phyloP scores from a whole-genome alignment of 352 stramenopile genomes.

The Phytophthora hybrid region DNA sequence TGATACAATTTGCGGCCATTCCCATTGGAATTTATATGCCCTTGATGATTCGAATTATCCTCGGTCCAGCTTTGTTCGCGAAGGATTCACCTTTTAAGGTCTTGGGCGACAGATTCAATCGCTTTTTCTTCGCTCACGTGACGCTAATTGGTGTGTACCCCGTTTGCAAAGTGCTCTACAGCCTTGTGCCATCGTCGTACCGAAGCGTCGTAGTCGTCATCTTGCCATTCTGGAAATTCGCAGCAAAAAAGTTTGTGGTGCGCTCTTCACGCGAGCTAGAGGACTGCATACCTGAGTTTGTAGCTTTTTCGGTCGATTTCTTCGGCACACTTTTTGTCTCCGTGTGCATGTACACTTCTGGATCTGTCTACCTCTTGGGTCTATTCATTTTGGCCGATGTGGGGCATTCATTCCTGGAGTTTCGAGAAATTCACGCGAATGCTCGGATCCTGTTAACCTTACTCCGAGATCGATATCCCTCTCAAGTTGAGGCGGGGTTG shows the following conservation, averaged over 20 bases:
- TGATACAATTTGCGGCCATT: neutral
- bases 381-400: neutral
- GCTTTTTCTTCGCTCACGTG: neutral
- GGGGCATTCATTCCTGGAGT: neutral
- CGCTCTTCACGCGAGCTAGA: neutral
- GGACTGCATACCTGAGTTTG: neutral
- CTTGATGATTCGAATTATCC: neutral
- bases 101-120: neutral
- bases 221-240: neutral
- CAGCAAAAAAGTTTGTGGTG: neutral
- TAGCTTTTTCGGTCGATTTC: neutral
- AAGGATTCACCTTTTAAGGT: neutral
- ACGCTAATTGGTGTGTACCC: neutral
- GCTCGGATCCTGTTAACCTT: neutral
- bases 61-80: neutral
- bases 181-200: neutral
- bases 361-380: neutral
- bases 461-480: neutral
- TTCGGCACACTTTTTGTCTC: neutral
- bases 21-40: neutral
- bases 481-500: no score
- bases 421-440: neutral
- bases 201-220: neutral
- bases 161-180: conserved; percentile 5
- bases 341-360: neutral